Percentiles rank a stretch among this genome's conserved stretches.
Conservation (phyloP, 2,329 filamentous ascomycete genomes). For the Arthrobotrys iridis region DNA sequence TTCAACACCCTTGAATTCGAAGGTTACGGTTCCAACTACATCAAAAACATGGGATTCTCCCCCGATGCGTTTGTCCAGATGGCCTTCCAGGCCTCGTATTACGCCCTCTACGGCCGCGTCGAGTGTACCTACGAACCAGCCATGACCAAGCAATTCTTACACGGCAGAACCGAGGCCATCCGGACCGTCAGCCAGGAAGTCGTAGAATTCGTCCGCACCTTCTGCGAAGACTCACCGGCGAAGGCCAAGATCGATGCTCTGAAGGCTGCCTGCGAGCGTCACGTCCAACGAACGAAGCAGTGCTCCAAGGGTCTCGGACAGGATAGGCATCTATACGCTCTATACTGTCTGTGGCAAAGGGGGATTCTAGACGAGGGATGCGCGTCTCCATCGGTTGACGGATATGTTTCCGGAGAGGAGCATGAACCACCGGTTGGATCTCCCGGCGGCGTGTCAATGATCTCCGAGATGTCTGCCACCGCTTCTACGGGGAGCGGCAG, state of each 20-base stretch:
- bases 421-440: slow-evolving; percentile 52
- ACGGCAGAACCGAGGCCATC: slow-evolving; percentile 94
- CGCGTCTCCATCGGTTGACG: slow-evolving; percentile 61
- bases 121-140: slow-evolving; percentile 98
- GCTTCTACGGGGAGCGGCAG: slow-evolving; percentile 56
- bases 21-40: slow-evolving; percentile 95
- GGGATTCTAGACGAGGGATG: slow-evolving; percentile 73
- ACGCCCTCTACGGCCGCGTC: slow-evolving; percentile 90
- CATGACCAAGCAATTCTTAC: slow-evolving; percentile 95
- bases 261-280: slow-evolving; percentile 82
- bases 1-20: slow-evolving; percentile 90
- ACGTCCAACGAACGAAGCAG: slow-evolving; percentile 80
- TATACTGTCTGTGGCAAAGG: slow-evolving; percentile 95
- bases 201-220: slow-evolving; percentile 87
- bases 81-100: slow-evolving; percentile 98
- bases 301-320: slow-evolving; percentile 91
- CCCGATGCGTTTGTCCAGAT: slow-evolving; percentile 98
- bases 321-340: slow-evolving; percentile 90
- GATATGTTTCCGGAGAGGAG: slow-evolving; percentile 63
- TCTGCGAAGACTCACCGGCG: slow-evolving; percentile 90
- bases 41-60: slow-evolving; percentile 95
- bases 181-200: slow-evolving; percentile 84
- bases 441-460: slow-evolving; percentile 63
- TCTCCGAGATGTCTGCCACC: slow-evolving; percentile 68
- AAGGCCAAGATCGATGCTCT: slow-evolving; percentile 86